Conservation (phyloP, 2,329 filamentous ascomycete species). For the Phoma sp. region DNA sequence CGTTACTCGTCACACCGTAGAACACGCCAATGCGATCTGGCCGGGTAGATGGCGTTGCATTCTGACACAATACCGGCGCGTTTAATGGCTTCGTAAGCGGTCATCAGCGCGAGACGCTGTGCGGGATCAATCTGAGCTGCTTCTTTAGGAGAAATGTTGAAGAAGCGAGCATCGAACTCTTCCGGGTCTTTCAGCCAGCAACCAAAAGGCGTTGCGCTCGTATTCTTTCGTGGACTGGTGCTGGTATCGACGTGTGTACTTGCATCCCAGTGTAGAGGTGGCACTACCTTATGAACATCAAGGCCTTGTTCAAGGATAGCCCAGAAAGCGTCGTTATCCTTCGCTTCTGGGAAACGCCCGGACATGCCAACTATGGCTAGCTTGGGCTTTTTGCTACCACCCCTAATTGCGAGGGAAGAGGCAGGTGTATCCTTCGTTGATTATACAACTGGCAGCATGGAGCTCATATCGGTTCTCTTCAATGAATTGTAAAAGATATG, state of each 20-base stretch:
- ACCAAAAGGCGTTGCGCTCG: conserved; percentile 20
- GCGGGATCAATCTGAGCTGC: conserved; percentile 27
- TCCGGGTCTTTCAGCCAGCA: neutral
- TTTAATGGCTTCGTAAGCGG: conserved; percentile 29
- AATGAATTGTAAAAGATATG: neutral
- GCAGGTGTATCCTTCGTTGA: neutral
- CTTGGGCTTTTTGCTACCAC: neutral
- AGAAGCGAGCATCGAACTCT: conserved; percentile 20
- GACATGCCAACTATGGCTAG: conserved; percentile 1
- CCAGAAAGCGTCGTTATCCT: conserved; percentile 44
- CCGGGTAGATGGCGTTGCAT: conserved; percentile 31
- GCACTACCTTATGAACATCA: neutral
- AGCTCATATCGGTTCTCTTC: neutral
- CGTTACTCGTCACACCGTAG: conserved; percentile 25
- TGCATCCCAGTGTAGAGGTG: conserved; percentile 17
- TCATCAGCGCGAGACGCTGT: conserved; percentile 22
- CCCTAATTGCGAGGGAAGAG: neutral
- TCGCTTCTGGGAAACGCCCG: conserved; percentile 10
- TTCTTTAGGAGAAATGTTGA: conserved; percentile 31
- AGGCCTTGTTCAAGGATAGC: conserved; percentile 40
- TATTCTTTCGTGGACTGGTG: neutral
- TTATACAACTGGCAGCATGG: neutral
- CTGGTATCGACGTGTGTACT: neutral
- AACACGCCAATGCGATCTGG: conserved; percentile 37
- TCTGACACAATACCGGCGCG: conserved; percentile 14